Evolutionary conservation across 2,329 filamentous ascomycete species (phyloP), one percentile per base, ranked within the genome.

Genomic region (Cryphonectria parasitica): DNA sequence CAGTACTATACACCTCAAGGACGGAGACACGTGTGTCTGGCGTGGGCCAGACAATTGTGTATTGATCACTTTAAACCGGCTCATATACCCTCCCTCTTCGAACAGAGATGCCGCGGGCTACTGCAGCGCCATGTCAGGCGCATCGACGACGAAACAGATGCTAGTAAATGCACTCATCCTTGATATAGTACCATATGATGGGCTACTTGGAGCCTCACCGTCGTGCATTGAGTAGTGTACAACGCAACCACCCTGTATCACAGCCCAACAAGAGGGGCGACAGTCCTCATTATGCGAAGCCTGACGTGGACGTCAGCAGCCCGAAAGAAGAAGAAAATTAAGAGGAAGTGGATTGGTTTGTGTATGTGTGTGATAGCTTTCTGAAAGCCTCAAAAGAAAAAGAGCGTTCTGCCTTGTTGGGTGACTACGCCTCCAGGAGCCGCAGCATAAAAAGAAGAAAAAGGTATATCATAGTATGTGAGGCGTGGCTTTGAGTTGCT

Each of bases 21-120:
- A 5, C 22, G 19, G n/a, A 49, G 45, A 49, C 45, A 49, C 45
- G 45, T 49, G 45, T 49, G 41, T 5, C 41, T 41, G 39, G 34
- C 39, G 11, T 3, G 13, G 11, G 41, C 41, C 19, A 61, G 58
- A 65, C 31, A 34, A 22, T 17, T n/a, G 25, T 10, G 7, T 63
- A 19, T 28, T 28, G 6, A n/a, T 63, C 28, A 8, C 15, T 31
- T 25, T n/a, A 11, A 19, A 45, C 39, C 61, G n/a, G 61, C 25
- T 36, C 45, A 45, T 69, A 63, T 71, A 71, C 69, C 66, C 69
- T 69, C 54, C 66, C 13, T 62, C 15, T 49, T 39, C 6, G 7
- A 36, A 22, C n/a, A 36, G 2, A 25, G 39, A 31, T 67, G 67
- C 41, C 49, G 62, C 52, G 34, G 65, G 67, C 64, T 54, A 39